Conservation (phyloP, 2,329 filamentous ascomycete species). For the Paecilomyces sp. region DNA sequence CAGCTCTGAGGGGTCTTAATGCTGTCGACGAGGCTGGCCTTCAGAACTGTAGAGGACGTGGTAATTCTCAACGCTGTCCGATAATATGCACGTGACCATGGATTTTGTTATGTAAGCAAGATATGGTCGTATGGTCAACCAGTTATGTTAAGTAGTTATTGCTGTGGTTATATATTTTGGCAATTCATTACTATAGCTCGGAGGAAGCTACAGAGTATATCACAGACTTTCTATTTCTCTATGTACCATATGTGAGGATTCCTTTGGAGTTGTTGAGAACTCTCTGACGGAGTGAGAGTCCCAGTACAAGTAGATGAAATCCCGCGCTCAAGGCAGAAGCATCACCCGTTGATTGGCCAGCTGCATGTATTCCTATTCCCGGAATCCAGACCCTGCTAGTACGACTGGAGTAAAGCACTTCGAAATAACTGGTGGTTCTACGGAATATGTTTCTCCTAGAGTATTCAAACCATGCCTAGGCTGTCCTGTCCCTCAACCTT, state of each 20-base stretch:
- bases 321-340: not conserved
- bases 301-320: not conserved
- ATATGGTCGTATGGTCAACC: too few relatives aligned
- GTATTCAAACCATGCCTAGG: not conserved
- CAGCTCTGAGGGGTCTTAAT: not conserved
- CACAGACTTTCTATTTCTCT: too few relatives aligned
- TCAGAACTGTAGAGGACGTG: not conserved
- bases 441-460: not conserved
- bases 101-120: too few relatives aligned
- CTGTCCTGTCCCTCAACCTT: too few relatives aligned
- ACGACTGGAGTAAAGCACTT: not conserved
- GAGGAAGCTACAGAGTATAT: too few relatives aligned
- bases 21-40: not conserved
- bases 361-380: not conserved
- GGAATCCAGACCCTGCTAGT: not conserved
- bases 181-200: too few relatives aligned
- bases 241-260: too few relatives aligned
- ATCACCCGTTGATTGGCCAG: not conserved
- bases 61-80: not conserved
- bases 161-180: too few relatives aligned
- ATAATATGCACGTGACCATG: too few relatives aligned
- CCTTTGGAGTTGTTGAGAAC: not conserved
- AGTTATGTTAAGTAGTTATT: too few relatives aligned
- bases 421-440: too few relatives aligned
- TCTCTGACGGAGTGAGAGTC: not conserved